Base-by-base conservation (phyloP, 1,139 yeast species). In the Geotrichum reessii region DNA sequence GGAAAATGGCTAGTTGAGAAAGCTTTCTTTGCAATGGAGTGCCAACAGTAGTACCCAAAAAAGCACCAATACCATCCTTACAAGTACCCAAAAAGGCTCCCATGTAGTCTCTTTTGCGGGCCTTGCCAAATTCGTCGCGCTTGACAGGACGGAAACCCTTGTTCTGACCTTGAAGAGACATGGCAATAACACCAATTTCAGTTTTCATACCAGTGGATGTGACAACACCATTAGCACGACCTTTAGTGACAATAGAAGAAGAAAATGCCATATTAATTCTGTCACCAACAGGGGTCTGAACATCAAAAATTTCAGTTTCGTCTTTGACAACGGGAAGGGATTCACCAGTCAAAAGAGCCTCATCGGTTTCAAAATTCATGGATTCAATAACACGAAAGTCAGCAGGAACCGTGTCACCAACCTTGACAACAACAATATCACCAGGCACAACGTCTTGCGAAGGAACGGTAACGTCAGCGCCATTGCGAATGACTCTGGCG, bases 391-490 rank as follows among this genome's bases (percentile, higher is more conserved):
- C 75, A 63, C 95, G 77, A 61, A 86, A 69, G 69, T 87, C 95
- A 4, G 93, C 93, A 19, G 95, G 95, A 52, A 87, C 76, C 1
- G 92, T 86, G 69, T 87, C 95, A 58, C 95, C 95, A 47, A 85
- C 88, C 64, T 78, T 79, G 58, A 87, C 78, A 60, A 76, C 75
- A 47, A 86, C 83, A 56, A 87, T 70, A 69, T 87, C 95, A 60
- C 95, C 95, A 1, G 92, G 92, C 14, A 86, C 93, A 31, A 87
- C 83, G n/a, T 80, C 83, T 59, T 79, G 81, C 0, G 92, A 84
- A 11, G 86, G 81, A 47, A 87, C 76, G 1, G 84, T 82, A 27
- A 71, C 67, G 63, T 83, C 85, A 40, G 76, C 76, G 51, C 90
- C 91, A 65, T 82, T 76, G 71, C 95, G 79, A 57, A 83, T 76